Base-by-base conservation (phyloP, 208 protist species). In the Acanthamoeba triangularis region DNA sequence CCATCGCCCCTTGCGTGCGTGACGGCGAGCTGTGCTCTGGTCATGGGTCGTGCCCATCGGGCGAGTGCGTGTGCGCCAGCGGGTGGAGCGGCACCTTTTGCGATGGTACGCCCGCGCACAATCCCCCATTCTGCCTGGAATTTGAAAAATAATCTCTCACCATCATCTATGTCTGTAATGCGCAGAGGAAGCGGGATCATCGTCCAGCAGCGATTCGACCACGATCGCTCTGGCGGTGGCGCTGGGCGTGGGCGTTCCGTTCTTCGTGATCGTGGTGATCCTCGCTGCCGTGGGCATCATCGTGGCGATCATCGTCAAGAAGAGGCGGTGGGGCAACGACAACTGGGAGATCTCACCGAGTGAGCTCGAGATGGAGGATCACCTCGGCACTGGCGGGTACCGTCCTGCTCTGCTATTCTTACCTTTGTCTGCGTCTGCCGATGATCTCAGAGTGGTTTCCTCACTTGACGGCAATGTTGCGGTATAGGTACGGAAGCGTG, bases 301-400 rank as follows among this genome's bases (percentile, higher is more conserved):
- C 8, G 63, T 33, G 4, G 28, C 16, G 28, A 18, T 18, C 8
- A 25, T 72, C 8, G 16, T 18, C 44, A 44, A 54, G 6, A 85
- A 85, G 76, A 85, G 37, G 76, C 20, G 59, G 59, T 13, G 52
- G 52, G n/a, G n/a, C 13, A 13, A 1, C 25, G 78, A 87, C 6
- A 28, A 87, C 30, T 87, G 78, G 78, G 37, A 56, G 78, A 87
- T 87, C 28, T 35, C 41, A 5, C 37, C 28, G 3, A 59, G 52
- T 52, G 35, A 87, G 18, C 52, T 87, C 47, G 78, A 87, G 14
- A 87, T 85, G 76, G 41, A 85, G 25, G 78, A 49, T 13, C 37
- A 87, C 52, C 37, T 85, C 6, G 78, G 78, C 14, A 87, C 78
- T 11, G 49, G 49, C 49, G 49, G 49, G 49, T 52, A 52, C n/a